These are phyloP conservation scores for Plantago major DNA, from an alignment of 257 asterid genomes.

Conservation along the genomic window DNA sequence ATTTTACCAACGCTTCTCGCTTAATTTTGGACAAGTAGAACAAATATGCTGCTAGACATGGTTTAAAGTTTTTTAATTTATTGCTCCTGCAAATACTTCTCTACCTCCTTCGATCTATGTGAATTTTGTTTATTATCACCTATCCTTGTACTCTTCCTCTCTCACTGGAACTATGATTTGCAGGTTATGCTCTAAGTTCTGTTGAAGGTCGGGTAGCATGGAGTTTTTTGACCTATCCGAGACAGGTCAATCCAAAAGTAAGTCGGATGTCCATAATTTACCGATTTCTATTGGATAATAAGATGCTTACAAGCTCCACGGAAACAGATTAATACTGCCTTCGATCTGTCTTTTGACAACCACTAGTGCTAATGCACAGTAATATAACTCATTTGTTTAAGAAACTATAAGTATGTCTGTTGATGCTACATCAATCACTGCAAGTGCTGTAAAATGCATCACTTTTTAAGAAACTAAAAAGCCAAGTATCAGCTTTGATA, in stretches of 20 bases:
- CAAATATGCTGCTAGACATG: background rate
- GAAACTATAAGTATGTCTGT: too few species aligned
- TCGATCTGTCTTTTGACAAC: conserved; percentile 2
- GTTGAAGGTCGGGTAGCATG: conserved; percentile 93
- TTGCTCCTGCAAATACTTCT: conserved; percentile 9
- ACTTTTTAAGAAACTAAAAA: background rate
- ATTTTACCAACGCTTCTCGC: background rate
- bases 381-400: too few species aligned
- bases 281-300: conserved; percentile 2
- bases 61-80: background rate
- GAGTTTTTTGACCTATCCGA: conserved; percentile 84
- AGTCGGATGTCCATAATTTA: conserved; percentile 17
- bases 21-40: background rate
- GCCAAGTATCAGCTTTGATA: background rate
- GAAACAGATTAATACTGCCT: background rate
- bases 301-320: conserved; percentile 1
- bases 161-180: conserved; percentile 25
- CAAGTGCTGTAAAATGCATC: too few species aligned
- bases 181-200: conserved; percentile 97
- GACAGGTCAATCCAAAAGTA: conserved; percentile 82
- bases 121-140: background rate
- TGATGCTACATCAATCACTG: too few species aligned
- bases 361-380: too few species aligned
- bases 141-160: conserved; percentile 4
- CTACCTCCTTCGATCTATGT: background rate